Evolutionary conservation across 768 basidiomycete species (phyloP), one percentile per base, ranked within the genome.

Genomic region (Boletus reticuloceps): DNA sequence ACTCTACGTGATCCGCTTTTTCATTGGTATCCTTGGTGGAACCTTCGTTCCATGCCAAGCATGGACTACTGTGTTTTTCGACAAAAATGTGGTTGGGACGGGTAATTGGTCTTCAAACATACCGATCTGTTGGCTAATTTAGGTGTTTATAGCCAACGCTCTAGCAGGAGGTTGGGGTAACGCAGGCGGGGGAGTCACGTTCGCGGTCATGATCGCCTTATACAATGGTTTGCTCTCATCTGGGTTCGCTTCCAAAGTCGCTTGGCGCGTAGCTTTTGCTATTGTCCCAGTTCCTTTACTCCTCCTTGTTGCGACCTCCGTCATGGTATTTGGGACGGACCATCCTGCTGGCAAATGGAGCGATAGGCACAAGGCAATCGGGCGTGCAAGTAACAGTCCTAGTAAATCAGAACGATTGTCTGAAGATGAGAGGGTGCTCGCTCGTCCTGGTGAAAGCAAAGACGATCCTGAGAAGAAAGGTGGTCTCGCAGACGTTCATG

Each of bases 21-120:
- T 85, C 64, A 82, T 84, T 47, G 82, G 83, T 11, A 79, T 85
- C 43, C 72, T 84, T 3, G 84, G 84, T 6, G 84, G 70, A 0
- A 81, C 82, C 1, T 85, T 86, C 54, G 82, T 86, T 1, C 77
- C 83, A 5, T 83, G 82, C 56, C 79, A 83, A 50, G 78, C 79
- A 5, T 83, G 84, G 81, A 82, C 83, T 9, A 82, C 84, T 0
- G 70, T 69, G 4, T 84, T 85, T 68, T 86, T 81, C 64, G 82
- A 84, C 64, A 83, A 78, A 43, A 66, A 67, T 44, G 63, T 74
- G 29, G 77, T 79, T 17, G 78, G 78, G 4, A 67, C 67, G 1
- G 69, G 69, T 70, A 34, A 58, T n/a, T 46, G 1, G 16, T 37
- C 31, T 37, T 22, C 38, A 22, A 11, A 22, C 22, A 27, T 47